These are phyloP conservation scores for Sphaerulina musiva DNA, from an alignment of 2,329 filamentous ascomycete genomes.

Conservation along the genomic window DNA sequence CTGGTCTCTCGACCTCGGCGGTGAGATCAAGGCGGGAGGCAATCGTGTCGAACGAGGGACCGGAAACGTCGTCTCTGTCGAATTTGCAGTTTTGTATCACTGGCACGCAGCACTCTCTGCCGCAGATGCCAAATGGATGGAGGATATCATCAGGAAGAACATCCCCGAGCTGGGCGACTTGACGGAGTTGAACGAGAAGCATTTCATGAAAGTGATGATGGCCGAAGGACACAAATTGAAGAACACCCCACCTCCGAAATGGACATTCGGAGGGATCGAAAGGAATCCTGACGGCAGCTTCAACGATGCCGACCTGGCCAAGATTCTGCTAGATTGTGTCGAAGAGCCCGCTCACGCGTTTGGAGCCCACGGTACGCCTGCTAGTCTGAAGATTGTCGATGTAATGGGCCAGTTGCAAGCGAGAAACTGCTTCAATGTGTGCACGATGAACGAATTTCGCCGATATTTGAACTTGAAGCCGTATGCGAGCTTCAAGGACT, in stretches of 20 bases:
- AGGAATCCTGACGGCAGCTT: constrained; percentile 40
- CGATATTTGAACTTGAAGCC: constrained; percentile 35
- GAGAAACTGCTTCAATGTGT: constrained; percentile 44
- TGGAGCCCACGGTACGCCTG: constrained; percentile 45
- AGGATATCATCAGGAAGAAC: constrained; percentile 33
- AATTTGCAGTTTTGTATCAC: constrained; percentile 45
- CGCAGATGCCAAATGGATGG: constrained; percentile 44
- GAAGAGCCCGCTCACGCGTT: constrained; percentile 48
- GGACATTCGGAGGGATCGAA: constrained; percentile 41
- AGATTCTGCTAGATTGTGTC: constrained; percentile 43
- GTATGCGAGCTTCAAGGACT: constrained; percentile 34
- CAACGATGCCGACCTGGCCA: constrained; percentile 41
- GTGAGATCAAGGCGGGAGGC: constrained; percentile 40
- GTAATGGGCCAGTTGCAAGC: constrained; percentile 46
- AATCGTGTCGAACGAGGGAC: constrained; percentile 38
- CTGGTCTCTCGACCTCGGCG: constrained; percentile 43
- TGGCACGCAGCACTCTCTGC: constrained; percentile 44
- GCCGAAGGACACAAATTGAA: constrained; percentile 36
- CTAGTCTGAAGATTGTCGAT: constrained; percentile 44
- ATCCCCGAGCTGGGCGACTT: constrained; percentile 39
- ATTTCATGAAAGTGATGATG: constrained; percentile 39
- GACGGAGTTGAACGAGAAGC: constrained; percentile 39
- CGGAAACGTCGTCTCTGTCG: constrained; percentile 43
- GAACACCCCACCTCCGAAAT: constrained; percentile 29
- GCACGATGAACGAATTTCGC: constrained; percentile 46